Evolutionary conservation across 2,329 filamentous ascomycete genomes (phyloP).

Genomic region (Coniochaeta ligniaria): DNA sequence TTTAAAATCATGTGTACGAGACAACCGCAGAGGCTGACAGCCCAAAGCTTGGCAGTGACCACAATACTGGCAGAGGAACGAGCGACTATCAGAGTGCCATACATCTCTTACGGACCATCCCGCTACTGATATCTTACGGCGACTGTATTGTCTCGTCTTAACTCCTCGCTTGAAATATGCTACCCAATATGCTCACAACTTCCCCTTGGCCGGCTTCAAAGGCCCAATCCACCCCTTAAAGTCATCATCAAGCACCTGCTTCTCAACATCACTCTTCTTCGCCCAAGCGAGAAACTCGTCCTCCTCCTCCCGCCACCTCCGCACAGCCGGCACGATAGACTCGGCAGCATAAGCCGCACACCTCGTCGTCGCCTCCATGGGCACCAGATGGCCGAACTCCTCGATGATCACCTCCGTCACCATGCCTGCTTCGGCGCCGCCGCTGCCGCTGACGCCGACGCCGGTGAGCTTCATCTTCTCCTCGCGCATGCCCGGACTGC

Average conservation of each 20-base stretch:
- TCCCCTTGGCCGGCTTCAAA: background rate
- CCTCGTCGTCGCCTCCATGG: constrained; percentile 67
- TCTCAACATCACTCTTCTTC: constrained; percentile 39
- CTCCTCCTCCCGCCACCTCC: constrained; percentile 50
- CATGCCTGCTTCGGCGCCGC: constrained; percentile 54
- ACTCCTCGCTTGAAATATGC: background rate
- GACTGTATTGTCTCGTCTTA: background rate
- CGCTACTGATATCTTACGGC: background rate
- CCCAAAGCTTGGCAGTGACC: background rate
- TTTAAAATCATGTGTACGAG: no score
- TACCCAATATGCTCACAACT: background rate
- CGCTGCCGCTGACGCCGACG: constrained; percentile 57
- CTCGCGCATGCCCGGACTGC: constrained; percentile 37
- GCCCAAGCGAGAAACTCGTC: constrained; percentile 49
- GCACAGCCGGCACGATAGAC: constrained; percentile 52
- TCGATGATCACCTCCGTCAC: constrained; percentile 61
- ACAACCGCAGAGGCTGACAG: background rate
- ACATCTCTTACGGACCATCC: background rate
- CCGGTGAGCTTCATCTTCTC: constrained; percentile 60
- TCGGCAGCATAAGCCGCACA: constrained; percentile 54
- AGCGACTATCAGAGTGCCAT: background rate
- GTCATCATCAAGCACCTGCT: constrained; percentile 47
- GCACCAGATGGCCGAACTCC: constrained; percentile 69
- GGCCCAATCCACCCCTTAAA: constrained; percentile 45
- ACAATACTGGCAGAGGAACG: background rate